Evolutionary conservation across 139 green algal species (phyloP).

Genomic region (Pleodorina starrii): DNA sequence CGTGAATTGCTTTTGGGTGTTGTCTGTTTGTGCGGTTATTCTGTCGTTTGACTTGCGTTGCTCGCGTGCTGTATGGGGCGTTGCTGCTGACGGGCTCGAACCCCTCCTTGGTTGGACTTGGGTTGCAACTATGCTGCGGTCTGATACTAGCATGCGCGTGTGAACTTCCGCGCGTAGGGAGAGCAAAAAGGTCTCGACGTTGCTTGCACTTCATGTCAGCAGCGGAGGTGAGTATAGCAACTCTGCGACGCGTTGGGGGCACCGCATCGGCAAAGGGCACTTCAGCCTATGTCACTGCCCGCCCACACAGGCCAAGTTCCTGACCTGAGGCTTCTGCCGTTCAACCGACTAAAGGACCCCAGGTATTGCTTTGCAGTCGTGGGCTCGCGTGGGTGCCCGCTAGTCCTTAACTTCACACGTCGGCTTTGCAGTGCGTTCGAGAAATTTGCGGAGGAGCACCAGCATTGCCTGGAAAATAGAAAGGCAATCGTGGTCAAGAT

Average conservation of each 20-base stretch:
- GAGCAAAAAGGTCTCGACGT: constrained; percentile 45
- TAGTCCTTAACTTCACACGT: neutral
- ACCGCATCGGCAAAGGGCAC: neutral
- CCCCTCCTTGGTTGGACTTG: neutral
- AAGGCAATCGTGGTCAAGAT: constrained; percentile 60
- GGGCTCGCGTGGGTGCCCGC: neutral
- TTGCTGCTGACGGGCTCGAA: neutral
- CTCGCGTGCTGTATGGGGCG: neutral
- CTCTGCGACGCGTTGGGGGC: neutral
- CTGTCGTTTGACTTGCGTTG: too few species aligned
- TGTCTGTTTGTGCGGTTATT: neutral
- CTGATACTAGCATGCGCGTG: constrained; percentile 5
- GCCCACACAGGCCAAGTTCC: constrained; percentile 36
- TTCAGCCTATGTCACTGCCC: neutral
- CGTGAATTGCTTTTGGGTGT: constrained; percentile 1
- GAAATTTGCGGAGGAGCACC: constrained; percentile 50
- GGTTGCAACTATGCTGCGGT: neutral
- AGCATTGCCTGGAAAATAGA: constrained; percentile 20
- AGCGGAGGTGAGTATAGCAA: constrained; percentile 42
- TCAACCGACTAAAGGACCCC: neutral
- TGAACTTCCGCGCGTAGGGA: constrained; percentile 24
- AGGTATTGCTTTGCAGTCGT: neutral
- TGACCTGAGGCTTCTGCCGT: constrained; percentile 30
- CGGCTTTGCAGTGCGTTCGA: constrained; percentile 13
- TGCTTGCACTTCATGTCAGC: constrained; percentile 45